Percentiles rank a stretch among this genome's conserved stretches.
Evolutionary conservation across 1,284 basidiomycete genomes (phyloP).

Genomic region (Pseudozyma thailandica): DNA sequence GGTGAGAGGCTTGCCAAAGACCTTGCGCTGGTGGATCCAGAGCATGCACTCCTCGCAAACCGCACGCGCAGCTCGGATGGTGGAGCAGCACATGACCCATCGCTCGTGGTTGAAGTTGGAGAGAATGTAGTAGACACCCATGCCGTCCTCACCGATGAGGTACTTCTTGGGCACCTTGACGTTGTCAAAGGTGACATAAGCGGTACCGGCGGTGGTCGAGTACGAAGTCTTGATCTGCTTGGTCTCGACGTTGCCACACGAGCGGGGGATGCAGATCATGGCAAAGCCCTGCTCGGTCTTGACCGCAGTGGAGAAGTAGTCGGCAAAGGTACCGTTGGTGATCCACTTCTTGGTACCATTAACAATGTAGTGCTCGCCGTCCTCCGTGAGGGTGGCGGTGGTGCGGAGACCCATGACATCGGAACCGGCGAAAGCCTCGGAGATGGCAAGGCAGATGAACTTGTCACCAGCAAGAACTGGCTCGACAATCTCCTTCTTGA

Average conservation of each 20-base stretch:
- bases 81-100: constrained; percentile 78
- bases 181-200: constrained; percentile 87
- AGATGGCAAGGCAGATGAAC: constrained; percentile 83
- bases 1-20: constrained; percentile 74
- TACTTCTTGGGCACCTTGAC: constrained; percentile 86
- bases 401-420: constrained; percentile 78
- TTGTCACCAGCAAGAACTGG: constrained; percentile 85
- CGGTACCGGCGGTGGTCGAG: constrained; percentile 73
- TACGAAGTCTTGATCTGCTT: constrained; percentile 77
- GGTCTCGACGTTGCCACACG: constrained; percentile 76
- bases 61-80: constrained; percentile 72
- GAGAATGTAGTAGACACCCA: constrained; percentile 79
- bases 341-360: constrained; percentile 78
- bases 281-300: constrained; percentile 80
- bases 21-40: constrained; percentile 68
- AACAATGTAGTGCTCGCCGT: constrained; percentile 74
- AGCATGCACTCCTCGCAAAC: constrained; percentile 62
- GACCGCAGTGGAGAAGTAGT: constrained; percentile 71
- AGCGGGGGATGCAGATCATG: constrained; percentile 77
- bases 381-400: constrained; percentile 82
- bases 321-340: constrained; percentile 78
- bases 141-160: constrained; percentile 83
- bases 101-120: constrained; percentile 72
- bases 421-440: constrained; percentile 90
- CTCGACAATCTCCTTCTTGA: constrained; percentile 81